Base-by-base conservation (phyloP, 2,329 filamentous ascomycete genomes). In the Exserohilum rostratum region DNA sequence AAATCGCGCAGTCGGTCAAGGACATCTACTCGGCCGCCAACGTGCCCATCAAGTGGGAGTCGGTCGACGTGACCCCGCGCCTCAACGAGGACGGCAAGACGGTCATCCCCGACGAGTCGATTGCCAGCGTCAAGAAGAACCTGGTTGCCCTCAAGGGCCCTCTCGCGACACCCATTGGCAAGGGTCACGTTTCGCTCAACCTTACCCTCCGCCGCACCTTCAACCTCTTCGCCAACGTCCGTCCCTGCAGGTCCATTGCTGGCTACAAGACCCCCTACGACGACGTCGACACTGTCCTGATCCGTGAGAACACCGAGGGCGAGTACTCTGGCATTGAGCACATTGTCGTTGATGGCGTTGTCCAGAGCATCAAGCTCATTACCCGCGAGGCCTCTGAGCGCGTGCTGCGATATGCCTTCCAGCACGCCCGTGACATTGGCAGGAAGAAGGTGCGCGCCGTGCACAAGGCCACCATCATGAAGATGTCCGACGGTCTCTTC, bases 401-500 rank as follows among this genome's bases (percentile, higher is more conserved):
- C 70, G 95, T 99, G 50, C 87, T 98, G 66, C 89, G 93, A 76
- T 99, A 92, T 79, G 95, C 96, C 71, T 99, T 99, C 88, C 93
- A 99, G 83, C 92, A 99, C 78, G 95, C 95, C 68, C 85, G 95
- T 79, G 87, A 91, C 69, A 90, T 97, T 74, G 92, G 93, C 80
- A 90, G 91, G 84, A 93, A 87, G 77, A 97, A 97, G 90, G 93
- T 98, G 73, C 91, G 93, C 74, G 93, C 92, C 57, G 93, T 98
- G 62, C 95, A 99, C 90, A 99, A 99, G 87, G 95, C 95, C 78
- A 98, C 95, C 76, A 99, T 99, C 83, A 99, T 99, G 95, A 99
- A 99, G 88, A 96, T 97, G 91, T 93, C 90, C 76, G 95, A 99
- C 78, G 95, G 95, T 82, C 90, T 99, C 60, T 99, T 99, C 88